phyloP scores from a whole-genome alignment of 495 filamentous ascomycete genomes.

The Penicillium malachiteum region DNA sequence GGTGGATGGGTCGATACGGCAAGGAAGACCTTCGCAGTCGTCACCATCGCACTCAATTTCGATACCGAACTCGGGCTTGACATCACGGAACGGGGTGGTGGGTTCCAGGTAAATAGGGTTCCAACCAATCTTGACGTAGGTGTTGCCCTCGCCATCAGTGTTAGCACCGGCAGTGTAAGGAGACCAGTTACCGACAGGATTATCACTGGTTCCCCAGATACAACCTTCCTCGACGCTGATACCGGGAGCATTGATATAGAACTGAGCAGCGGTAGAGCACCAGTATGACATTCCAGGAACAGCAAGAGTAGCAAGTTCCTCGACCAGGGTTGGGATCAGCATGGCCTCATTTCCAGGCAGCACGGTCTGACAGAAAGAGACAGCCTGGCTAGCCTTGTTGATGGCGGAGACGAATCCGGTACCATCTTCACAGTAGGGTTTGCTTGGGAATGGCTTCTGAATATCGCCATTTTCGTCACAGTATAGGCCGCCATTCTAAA shows the following conservation, averaged over 20 bases:
- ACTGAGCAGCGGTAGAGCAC: slow-evolving; percentile 74
- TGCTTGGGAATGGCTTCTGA: slow-evolving; percentile 67
- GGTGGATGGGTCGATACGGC: slow-evolving; percentile 66
- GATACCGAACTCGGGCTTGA: slow-evolving; percentile 64
- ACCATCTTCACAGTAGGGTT: slow-evolving; percentile 71
- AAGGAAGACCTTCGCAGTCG: slow-evolving; percentile 72
- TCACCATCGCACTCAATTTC: slow-evolving; percentile 67
- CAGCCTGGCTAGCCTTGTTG: slow-evolving; percentile 60
- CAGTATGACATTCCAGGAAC: slow-evolving; percentile 73
- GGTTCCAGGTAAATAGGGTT: slow-evolving; percentile 72
- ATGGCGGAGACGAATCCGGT: slow-evolving; percentile 61
- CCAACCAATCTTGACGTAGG: slow-evolving; percentile 76
- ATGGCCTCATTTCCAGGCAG: slow-evolving; percentile 86
- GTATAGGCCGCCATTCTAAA: slow-evolving; percentile 72
- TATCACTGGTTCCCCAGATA: slow-evolving; percentile 64
- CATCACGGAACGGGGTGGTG: slow-evolving; percentile 54
- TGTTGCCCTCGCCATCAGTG: slow-evolving; percentile 60
- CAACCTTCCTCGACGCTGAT: slow-evolving; percentile 59
- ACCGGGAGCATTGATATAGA: slow-evolving; percentile 79
- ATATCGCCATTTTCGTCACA: slow-evolving; percentile 67
- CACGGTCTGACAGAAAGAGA: slow-evolving; percentile 82
- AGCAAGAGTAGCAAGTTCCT: slow-evolving; percentile 54
- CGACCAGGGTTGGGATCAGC: slow-evolving; percentile 74
- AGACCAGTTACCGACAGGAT: slow-evolving; percentile 76
- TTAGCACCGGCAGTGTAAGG: slow-evolving; percentile 80